Conservation (phyloP, 768 basidiomycete species). For the Coprinellus micaceus region DNA sequence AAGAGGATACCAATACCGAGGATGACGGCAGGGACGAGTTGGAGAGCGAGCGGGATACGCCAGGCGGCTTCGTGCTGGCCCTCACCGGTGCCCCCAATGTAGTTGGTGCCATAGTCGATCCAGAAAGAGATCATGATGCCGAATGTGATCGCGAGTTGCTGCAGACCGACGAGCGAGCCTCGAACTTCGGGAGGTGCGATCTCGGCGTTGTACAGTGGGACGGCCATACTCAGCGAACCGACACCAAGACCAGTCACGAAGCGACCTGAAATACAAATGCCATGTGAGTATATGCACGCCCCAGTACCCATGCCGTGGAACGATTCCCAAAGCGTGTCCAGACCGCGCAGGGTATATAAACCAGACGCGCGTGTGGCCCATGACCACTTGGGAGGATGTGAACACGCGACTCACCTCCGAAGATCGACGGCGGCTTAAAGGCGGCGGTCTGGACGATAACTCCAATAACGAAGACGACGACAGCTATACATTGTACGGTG, state of each 20-base stretch:
- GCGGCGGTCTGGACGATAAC: conserved; percentile 72
- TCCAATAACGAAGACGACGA: conserved; percentile 61
- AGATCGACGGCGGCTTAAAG: conserved; percentile 56
- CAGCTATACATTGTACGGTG: conserved; percentile 34
- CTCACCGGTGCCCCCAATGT: conserved; percentile 59
- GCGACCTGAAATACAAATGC: conserved; percentile 52
- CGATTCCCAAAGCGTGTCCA: too few relatives aligned
- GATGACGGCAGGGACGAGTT: conserved; percentile 69
- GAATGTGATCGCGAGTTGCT: conserved; percentile 80
- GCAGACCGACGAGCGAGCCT: conserved; percentile 75
- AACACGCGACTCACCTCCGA: conserved; percentile 41
- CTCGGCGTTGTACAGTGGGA: conserved; percentile 72
- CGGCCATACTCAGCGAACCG: conserved; percentile 78
- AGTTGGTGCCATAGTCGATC: conserved; percentile 61
- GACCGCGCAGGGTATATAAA: too few relatives aligned
- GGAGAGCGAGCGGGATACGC: conserved; percentile 71
- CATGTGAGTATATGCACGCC: too few relatives aligned
- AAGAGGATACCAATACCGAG: conserved; percentile 69
- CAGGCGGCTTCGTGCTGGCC: conserved; percentile 67
- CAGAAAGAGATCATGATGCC: conserved; percentile 67
- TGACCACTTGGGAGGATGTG: too few relatives aligned
- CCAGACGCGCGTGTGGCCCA: too few relatives aligned
- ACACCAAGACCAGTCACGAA: conserved; percentile 80
- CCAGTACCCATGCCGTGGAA: too few relatives aligned
- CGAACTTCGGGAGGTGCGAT: conserved; percentile 80